phyloP scores from a whole-genome alignment of 805 yeast species.

The Yarrowia porcina region DNA sequence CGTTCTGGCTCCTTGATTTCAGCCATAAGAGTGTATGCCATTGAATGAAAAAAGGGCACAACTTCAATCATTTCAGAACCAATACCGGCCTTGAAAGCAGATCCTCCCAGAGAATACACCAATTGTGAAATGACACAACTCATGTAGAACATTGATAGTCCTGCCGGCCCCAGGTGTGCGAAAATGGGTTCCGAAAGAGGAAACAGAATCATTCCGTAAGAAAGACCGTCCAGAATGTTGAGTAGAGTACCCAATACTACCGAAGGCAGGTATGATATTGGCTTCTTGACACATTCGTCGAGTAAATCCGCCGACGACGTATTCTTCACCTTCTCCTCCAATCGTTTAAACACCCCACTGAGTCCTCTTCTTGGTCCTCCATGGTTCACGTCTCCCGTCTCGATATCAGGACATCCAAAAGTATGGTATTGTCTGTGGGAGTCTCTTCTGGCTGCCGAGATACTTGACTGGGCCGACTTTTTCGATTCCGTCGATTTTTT shows the following conservation, averaged over 20 bases:
- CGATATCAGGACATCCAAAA: slow-evolving; percentile 12
- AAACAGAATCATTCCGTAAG: slow-evolving; percentile 97
- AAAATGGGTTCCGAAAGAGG: slow-evolving; percentile 83
- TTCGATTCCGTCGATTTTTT: neutral
- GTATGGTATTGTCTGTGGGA: slow-evolving; percentile 16
- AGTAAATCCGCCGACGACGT: neutral
- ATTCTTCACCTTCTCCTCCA: neutral
- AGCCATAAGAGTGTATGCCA: slow-evolving; percentile 71
- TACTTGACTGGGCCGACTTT: neutral
- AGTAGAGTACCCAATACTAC: slow-evolving; percentile 80
- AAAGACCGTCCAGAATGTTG: slow-evolving; percentile 86
- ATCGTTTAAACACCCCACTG: neutral
- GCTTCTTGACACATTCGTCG: slow-evolving; percentile 32
- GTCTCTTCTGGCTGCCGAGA: neutral
- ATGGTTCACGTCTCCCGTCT: slow-evolving; percentile 10
- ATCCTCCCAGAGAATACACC: slow-evolving; percentile 85
- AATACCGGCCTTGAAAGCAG: slow-evolving; percentile 83
- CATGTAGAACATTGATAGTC: slow-evolving; percentile 89
- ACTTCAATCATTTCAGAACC: slow-evolving; percentile 99
- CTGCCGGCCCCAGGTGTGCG: slow-evolving; percentile 76
- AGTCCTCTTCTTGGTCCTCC: slow-evolving; percentile 13
- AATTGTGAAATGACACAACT: slow-evolving; percentile 88
- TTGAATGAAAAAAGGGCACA: slow-evolving; percentile 96
- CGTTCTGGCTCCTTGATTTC: slow-evolving; percentile 47
- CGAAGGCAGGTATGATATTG: slow-evolving; percentile 62